These are phyloP conservation scores for Alternaria brassicae DNA, from an alignment of 2,329 filamentous ascomycete species.

Conservation along the genomic window DNA sequence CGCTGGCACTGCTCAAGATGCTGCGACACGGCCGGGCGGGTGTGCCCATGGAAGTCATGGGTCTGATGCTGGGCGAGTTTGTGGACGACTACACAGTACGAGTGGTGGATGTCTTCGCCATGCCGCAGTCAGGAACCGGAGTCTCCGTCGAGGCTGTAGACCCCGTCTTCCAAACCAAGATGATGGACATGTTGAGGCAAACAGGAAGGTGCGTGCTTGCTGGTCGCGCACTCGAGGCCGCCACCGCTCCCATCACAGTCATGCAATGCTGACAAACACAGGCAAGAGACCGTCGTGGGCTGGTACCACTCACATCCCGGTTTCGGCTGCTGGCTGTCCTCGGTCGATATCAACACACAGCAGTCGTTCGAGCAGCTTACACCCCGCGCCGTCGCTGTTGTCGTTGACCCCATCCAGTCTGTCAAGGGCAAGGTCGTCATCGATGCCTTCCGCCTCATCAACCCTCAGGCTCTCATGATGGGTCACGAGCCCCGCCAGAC, in stretches of 20 bases:
- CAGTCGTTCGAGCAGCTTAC: conserved; percentile 99
- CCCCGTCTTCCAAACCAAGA: conserved; percentile 98
- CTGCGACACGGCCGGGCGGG: conserved; percentile 94
- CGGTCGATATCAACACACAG: conserved; percentile 99
- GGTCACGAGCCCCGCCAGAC: conserved; percentile 97
- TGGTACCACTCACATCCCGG: conserved; percentile 99
- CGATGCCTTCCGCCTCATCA: conserved; percentile 97
- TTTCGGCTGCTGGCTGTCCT: conserved; percentile 98
- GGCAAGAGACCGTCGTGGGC: conserved; percentile 94
- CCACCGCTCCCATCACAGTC: not conserved
- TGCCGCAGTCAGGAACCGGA: conserved; percentile 98
- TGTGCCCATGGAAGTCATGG: conserved; percentile 99
- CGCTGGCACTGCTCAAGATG: conserved; percentile 97
- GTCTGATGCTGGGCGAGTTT: conserved; percentile 97
- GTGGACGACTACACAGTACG: conserved; percentile 99
- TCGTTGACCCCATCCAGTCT: conserved; percentile 98
- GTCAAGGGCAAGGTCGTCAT: conserved; percentile 99
- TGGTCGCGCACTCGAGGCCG: not conserved
- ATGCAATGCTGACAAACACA: conserved; percentile 50
- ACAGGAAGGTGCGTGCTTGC: conserved; percentile 75
- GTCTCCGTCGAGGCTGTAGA: conserved; percentile 98
- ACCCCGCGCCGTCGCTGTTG: conserved; percentile 93
- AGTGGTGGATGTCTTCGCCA: conserved; percentile 98
- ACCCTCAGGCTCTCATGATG: conserved; percentile 96
- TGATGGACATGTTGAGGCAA: conserved; percentile 99